Percentiles rank a stretch among this genome's conserved stretches.
Conservation (phyloP, 2,329 filamentous ascomycete genomes). For the Arthroderma uncinatum region DNA sequence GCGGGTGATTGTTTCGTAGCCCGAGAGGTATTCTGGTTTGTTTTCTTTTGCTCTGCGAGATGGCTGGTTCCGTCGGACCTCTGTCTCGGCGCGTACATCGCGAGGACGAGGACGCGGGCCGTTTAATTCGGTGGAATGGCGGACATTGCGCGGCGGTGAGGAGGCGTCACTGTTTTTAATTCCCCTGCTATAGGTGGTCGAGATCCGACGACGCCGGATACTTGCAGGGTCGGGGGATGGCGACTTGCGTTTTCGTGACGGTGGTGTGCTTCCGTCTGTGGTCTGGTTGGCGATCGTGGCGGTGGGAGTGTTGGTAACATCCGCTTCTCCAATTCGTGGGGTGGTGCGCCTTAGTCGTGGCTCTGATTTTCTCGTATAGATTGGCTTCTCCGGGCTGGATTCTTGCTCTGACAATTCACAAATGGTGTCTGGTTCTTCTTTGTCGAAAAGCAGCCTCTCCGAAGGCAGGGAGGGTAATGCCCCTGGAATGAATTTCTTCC, state of each 20-base stretch:
- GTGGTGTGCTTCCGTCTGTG: neutral
- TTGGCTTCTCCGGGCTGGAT: neutral
- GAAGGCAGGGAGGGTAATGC: slow-evolving; percentile 37
- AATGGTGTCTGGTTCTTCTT: neutral
- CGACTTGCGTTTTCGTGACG: slow-evolving; percentile 4
- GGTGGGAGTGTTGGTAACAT: neutral
- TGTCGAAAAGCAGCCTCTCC: slow-evolving; percentile 32
- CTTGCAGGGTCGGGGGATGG: slow-evolving; percentile 2
- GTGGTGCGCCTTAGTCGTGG: neutral
- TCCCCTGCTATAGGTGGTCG: neutral
- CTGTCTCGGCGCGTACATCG: neutral
- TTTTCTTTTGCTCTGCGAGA: slow-evolving; percentile 9
- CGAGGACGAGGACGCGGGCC: neutral
- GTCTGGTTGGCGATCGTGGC: neutral
- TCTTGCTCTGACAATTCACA: neutral
- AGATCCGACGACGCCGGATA: neutral
- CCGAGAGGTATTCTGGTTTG: neutral
- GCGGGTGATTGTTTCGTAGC: neutral
- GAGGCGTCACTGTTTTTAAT: neutral
- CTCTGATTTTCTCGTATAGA: slow-evolving; percentile 4
- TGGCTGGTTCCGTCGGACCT: slow-evolving; percentile 8
- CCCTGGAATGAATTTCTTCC: slow-evolving; percentile 32
- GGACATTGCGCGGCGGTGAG: neutral
- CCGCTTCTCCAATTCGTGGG: neutral
- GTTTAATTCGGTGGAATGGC: neutral